Percentiles rank a stretch among this genome's conserved stretches.
These are phyloP conservation scores for Candida parachauliodes DNA, from an alignment of 805 yeast genomes.

Conservation along the genomic window DNA sequence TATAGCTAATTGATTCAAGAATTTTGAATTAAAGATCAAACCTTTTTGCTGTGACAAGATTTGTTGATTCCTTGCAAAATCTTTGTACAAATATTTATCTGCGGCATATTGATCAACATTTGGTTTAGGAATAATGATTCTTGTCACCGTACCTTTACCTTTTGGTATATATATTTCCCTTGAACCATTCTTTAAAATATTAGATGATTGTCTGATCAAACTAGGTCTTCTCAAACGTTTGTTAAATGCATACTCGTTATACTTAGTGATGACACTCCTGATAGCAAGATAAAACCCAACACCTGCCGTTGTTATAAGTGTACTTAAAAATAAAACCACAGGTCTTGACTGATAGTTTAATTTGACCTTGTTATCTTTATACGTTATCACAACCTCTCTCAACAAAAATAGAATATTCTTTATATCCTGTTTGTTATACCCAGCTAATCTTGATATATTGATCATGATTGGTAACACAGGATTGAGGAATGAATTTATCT, in stretches of 20 bases:
- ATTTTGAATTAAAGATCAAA: constrained; percentile 50
- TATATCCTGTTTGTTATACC: constrained; percentile 31
- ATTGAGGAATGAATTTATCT: too few relatives aligned
- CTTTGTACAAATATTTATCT: constrained; percentile 51
- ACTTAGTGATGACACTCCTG: constrained; percentile 25
- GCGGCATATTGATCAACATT: constrained; percentile 51
- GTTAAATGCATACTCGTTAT: constrained; percentile 26
- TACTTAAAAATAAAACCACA: constrained; percentile 38
- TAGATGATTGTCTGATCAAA: constrained; percentile 39
- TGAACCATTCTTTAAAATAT: constrained; percentile 41
- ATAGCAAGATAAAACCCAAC: constrained; percentile 32
- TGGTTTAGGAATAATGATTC: constrained; percentile 46
- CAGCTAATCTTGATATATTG: constrained; percentile 29
- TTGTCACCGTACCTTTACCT: constrained; percentile 23
- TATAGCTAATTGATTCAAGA: constrained; percentile 67
- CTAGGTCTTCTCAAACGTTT: constrained; percentile 27
- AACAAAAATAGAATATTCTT: constrained; percentile 29
- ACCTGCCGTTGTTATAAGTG: constrained; percentile 39
- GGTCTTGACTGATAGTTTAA: constrained; percentile 42
- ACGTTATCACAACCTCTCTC: constrained; percentile 33
- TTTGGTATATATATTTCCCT: constrained; percentile 47
- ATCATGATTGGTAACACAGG: constrained; percentile 21
- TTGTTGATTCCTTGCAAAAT: constrained; percentile 29
- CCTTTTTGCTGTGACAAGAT: constrained; percentile 11
- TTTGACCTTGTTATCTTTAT: constrained; percentile 32